Evolutionary conservation across 2,329 filamentous ascomycete species (phyloP), one percentile per base, ranked within the genome.

Genomic region (Epichloe sylvatica): DNA sequence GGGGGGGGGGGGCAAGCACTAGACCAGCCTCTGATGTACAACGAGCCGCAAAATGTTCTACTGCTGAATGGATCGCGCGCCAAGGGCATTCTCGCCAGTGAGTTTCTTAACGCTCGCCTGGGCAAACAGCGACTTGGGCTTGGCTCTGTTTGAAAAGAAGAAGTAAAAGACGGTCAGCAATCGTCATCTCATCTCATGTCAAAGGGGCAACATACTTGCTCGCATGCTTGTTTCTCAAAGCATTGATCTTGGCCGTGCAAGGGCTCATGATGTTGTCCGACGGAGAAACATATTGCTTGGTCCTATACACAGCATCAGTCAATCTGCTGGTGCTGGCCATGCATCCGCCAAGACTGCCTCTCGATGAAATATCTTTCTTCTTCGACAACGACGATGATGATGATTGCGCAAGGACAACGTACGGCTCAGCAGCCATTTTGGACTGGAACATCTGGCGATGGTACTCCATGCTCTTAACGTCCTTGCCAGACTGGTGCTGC

Each of bases 231-330:
- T 79, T 86, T 68, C 86, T 84, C 67, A 90, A 80, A 39, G 84
- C 83, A 55, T 76, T 84, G 59, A 92, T 77, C 75, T 92, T 92
- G 66, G 85, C 83, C 17, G 83, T 85, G 67, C 86, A 89, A 36
- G 87, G 87, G 59, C 84, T 89, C 81, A 89, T 86, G 72, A 94
- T 90, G 68, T 80, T 81, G 67, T 94, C 87, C n/a, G 85, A 90
- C 3, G 87, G 87, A 17, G 84, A 90, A 64, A 90, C 73, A 68
- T 90, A 91, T 56, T 54, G 51, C 33, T 42, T 48, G 30, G 49
- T 52, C 23, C 47, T 52, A 47, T 34, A 39, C 33, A 43, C 15
- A 15, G 6, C 45, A n/a, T 52, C 48, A 50, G 52, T 45, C 43
- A 49, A 33, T 15, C 17, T 47, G 38, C 25, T 45, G 35, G 15